Evolutionary conservation across 2,329 filamentous ascomycete species (phyloP), one percentile per base, ranked within the genome.

Genomic region (Cladophialophora chaetospira): DNA sequence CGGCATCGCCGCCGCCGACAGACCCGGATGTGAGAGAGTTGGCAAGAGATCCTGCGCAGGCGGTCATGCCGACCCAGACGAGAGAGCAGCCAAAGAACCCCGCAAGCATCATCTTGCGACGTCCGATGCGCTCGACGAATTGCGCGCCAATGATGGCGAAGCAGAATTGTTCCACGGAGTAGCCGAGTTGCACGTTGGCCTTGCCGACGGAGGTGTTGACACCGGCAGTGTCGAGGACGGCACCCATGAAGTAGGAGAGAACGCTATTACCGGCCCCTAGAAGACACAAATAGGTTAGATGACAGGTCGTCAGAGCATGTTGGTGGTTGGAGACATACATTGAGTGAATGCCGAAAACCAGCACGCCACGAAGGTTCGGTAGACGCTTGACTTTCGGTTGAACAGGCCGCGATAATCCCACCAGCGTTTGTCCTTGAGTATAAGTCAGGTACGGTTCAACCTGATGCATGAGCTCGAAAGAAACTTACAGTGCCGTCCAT

Each of bases 71-170:
- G 15, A 81, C 69, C 74, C 81, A 82, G 58, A 80, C 71, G 8
- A 79, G 61, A 51, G 77, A 77, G 52, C 79, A 76, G 21, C 73
- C 74, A 1, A 75, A 70, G 62, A 80, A 77, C 19, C 77, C 79
- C 57, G 77, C 77, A 48, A 83, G 67, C 36, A 83, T 72, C 28
- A 82, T 71, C n/a, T 80, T 80, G 2, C 84, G 79, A 33, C 84
- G 81, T n/a, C 83, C 82, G 4, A 85, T 57, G 1, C 76, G 75
- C 35, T 85, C 83, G 1, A 82, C 81, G 47, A 85, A 73, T 11
- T 76, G 72, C 3, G 83, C 81, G 43, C 84, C 84, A 0, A 79
- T 63, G 15, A 83, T 72, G 15, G 81, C 79, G 65, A 78, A 80
- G 29, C 82, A 70, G 21, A 82, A 77, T 21, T 82, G 79, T 67